Evolutionary conservation across 768 basidiomycete genomes (phyloP), one percentile per base, ranked within the genome.

Genomic region (Termitomyces sp.): DNA sequence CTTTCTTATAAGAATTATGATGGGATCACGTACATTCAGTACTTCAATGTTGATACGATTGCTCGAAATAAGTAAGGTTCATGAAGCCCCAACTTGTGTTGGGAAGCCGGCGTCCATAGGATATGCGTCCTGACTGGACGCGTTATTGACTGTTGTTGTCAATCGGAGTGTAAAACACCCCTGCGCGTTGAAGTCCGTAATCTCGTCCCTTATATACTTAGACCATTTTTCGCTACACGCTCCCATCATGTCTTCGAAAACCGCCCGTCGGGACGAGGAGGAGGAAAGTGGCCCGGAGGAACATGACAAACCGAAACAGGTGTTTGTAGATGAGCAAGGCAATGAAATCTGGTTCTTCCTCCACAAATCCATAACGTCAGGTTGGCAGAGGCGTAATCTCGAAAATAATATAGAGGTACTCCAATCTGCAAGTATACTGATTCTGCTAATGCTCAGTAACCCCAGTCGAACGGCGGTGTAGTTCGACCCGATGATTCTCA

Each of bases 381-480:
- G 6, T 5, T 60, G 61, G 21, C 56, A 59, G 17, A 65, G 62
- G 27, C 12, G 42, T 0, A 65, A 62, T 1, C 61, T 76, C 12
- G 66, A 54, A 0, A 5, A 32, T 16, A 65, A 71, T n/a, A 77
- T 78, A n/a, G 58, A 71, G 65, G 78, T 76, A 64, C 10, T 35
- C 40, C 19, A 34, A 32, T 16, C 17, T 19, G 65, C 38, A n/a
- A 25, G 42, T 14, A 7, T 27, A 21, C 16, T 43, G n/a, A n/a
- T 19, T n/a, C 16, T 46, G n/a, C 25, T 37, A 9, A 32, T n/a
- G 14, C 25, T 43, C 4, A n/a, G 32, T 25, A 4, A 31, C 16
- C 2, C 17, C 25, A 69, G 69, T 44, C 23, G 2, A 21, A 65
- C 53, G 70, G 69, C 12, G 69, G 70, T 19, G 41, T 23, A 11